Percentiles rank a stretch among this genome's conserved stretches.
These are phyloP conservation scores for Phytophthora megakarya DNA, from an alignment of 352 stramenopile genomes.

Conservation along the genomic window DNA sequence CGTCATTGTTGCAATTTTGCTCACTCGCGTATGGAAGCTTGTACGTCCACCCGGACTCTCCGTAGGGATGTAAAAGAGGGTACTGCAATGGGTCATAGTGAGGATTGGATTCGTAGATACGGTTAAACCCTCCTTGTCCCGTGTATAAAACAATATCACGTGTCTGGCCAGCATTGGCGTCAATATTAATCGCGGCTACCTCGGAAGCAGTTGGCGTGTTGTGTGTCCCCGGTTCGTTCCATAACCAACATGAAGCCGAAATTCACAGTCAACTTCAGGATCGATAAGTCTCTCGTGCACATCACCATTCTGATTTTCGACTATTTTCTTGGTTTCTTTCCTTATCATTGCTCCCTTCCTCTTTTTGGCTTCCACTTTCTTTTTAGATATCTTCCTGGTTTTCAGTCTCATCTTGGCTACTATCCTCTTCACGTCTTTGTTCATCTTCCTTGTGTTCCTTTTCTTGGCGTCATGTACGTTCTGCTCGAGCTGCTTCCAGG, in stretches of 20 bases:
- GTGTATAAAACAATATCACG: conserved; percentile 3
- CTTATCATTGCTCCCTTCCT: too few species aligned
- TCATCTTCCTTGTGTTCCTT: too few species aligned
- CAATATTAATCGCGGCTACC: conserved; percentile 1
- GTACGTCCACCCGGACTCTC: conserved; percentile 1
- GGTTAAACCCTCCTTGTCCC: background rate
- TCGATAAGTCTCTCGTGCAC: background rate
- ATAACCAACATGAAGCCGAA: background rate
- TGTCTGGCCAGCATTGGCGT: background rate
- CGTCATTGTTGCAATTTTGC: too few species aligned
- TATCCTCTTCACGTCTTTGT: background rate
- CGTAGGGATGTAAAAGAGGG: background rate
- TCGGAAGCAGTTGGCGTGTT: conserved; percentile 3
- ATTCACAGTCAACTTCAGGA: background rate
- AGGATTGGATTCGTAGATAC: background rate
- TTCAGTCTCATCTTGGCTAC: background rate
- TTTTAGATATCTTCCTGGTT: too few species aligned
- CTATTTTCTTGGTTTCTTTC: too few species aligned
- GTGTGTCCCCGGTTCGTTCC: background rate
- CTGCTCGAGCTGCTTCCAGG: background rate
- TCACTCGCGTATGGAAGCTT: background rate
- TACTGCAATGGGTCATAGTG: background rate
- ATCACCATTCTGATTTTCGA: background rate
- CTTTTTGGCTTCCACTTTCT: too few species aligned
- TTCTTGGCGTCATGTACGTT: background rate